These are phyloP conservation scores for Sugiyamaella neomexicana DNA, from an alignment of 1,139 yeast species.

Conservation along the genomic window DNA sequence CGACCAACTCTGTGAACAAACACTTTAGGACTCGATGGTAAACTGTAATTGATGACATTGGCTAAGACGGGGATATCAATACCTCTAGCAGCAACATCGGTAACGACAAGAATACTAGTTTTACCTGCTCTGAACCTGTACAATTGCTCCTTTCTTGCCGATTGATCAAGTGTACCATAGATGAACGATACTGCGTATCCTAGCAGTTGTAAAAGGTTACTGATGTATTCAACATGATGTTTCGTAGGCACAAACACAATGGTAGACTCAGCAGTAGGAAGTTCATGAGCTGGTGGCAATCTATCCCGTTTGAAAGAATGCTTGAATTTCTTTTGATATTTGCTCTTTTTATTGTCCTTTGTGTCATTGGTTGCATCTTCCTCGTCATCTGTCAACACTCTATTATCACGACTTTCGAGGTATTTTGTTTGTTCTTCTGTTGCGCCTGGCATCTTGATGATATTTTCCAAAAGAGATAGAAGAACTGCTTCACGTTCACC, in stretches of 20 bases:
- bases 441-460: conserved; percentile 82
- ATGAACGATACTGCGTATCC: conserved; percentile 88
- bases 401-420: conserved; percentile 52
- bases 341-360: conserved; percentile 40
- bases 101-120: conserved; percentile 82
- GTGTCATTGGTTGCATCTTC: conserved; percentile 31
- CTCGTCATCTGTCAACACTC: conserved; percentile 49
- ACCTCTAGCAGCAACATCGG: conserved; percentile 99
- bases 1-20: conserved; percentile 98
- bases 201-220: conserved; percentile 64
- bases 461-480: conserved; percentile 70
- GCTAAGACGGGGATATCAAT: conserved; percentile 97
- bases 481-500: conserved; percentile 90
- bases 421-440: conserved; percentile 50
- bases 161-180: conserved; percentile 93
- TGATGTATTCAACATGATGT: conserved; percentile 93
- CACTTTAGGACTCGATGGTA: conserved; percentile 90
- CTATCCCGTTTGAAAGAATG: conserved; percentile 50
- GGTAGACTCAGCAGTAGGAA: conserved; percentile 84
- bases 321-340: conserved; percentile 26
- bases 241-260: conserved; percentile 94
- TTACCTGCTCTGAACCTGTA: conserved; percentile 82
- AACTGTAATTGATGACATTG: conserved; percentile 84
- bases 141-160: conserved; percentile 88
- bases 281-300: conserved; percentile 73